Evolutionary conservation across 2,329 filamentous ascomycete genomes (phyloP).

Genomic region (Cadophora malorum): DNA sequence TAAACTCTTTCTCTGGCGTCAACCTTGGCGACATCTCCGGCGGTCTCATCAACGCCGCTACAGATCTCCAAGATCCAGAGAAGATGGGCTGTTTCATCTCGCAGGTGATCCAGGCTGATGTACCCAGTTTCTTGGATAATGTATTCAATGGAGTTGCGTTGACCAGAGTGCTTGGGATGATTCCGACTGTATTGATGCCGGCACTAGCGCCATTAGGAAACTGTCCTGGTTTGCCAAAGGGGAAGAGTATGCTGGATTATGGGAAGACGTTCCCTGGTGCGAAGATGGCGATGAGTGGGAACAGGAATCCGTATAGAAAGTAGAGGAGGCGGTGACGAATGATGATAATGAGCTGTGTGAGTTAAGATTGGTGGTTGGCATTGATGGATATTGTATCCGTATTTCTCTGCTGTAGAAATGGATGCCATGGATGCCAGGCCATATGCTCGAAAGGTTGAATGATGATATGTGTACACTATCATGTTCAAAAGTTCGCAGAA

Average conservation of each 20-base stretch:
- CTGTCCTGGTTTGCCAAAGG: constrained; percentile 27
- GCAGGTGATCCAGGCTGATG: constrained; percentile 29
- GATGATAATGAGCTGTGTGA: neutral
- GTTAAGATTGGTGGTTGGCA: neutral
- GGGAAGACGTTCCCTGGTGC: constrained; percentile 27
- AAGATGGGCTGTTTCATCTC: constrained; percentile 30
- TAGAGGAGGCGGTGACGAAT: neutral
- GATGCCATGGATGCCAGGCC: too few species aligned
- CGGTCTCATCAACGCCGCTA: constrained; percentile 50
- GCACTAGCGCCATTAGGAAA: constrained; percentile 27
- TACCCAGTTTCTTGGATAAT: constrained; percentile 29
- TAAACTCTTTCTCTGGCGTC: constrained; percentile 58
- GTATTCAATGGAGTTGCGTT: constrained; percentile 23
- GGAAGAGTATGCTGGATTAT: constrained; percentile 28
- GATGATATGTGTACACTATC: too few species aligned
- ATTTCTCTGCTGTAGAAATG: neutral
- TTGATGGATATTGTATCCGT: neutral
- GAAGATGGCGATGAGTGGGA: constrained; percentile 27
- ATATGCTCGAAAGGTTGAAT: too few species aligned
- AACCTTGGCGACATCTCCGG: constrained; percentile 50
- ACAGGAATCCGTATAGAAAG: constrained; percentile 20
- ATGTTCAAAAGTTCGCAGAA: too few species aligned
- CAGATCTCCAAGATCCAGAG: constrained; percentile 26
- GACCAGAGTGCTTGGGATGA: constrained; percentile 18
- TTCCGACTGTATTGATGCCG: constrained; percentile 27